phyloP scores from a whole-genome alignment of 331 rosid genomes.

The Arachis monticola region DNA sequence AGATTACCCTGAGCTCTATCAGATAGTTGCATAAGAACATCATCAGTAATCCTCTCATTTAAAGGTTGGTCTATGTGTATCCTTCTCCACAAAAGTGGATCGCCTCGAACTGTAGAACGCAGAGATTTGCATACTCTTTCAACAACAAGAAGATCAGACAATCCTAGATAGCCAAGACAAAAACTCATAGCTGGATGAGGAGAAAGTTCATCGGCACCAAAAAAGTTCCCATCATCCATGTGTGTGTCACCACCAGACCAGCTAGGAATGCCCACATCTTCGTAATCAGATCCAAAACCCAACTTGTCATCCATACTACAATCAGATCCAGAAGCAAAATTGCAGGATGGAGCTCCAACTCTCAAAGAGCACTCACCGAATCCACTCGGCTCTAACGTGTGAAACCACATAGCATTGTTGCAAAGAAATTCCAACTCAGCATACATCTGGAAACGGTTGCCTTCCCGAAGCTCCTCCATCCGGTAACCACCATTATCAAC shows the following conservation, averaged over 20 bases:
- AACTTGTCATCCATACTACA: constrained; percentile 3
- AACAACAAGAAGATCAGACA: constrained; percentile 74
- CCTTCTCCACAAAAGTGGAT: constrained; percentile 79
- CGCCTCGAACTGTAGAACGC: constrained; percentile 56
- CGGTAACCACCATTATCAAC: constrained; percentile 64
- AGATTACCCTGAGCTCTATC: constrained; percentile 76
- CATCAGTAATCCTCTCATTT: constrained; percentile 88
- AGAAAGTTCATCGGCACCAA: constrained; percentile 49
- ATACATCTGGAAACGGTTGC: constrained; percentile 58
- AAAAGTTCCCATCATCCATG: constrained; percentile 37
- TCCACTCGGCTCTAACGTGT: constrained; percentile 40
- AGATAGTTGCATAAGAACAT: constrained; percentile 68
- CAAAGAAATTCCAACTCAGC: constrained; percentile 73
- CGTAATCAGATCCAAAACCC: background rate
- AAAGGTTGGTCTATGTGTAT: constrained; percentile 77
- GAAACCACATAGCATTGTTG: constrained; percentile 73
- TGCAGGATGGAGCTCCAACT: constrained; percentile 44
- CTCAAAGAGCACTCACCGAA: constrained; percentile 41
- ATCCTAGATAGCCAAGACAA: constrained; percentile 64
- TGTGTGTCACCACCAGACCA: constrained; percentile 34
- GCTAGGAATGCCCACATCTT: constrained; percentile 15
- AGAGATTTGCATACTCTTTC: constrained; percentile 79
- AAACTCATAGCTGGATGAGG: constrained; percentile 63
- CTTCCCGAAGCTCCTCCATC: constrained; percentile 49
- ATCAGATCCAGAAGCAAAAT: constrained; percentile 44